A percentile compares a stretch with the other conserved stretches of the same genome.
Conservation (phyloP, 768 basidiomycete genomes). For the Trametes sanguinea region DNA sequence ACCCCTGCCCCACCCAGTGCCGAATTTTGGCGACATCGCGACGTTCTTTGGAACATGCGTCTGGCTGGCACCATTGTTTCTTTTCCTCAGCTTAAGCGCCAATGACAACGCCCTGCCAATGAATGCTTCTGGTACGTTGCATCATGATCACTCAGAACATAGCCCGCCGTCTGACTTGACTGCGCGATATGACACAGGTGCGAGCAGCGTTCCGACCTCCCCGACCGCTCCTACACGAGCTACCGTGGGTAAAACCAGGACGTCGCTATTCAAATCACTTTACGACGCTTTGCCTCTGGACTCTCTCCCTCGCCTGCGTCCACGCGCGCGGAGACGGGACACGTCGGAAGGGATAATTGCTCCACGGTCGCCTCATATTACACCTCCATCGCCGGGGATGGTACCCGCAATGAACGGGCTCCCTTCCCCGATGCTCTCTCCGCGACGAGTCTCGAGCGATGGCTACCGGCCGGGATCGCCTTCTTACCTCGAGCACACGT, state of each 20-base stretch:
- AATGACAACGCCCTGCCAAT: slow-evolving; percentile 94
- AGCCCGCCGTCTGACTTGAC: no score
- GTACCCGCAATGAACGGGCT: slow-evolving; percentile 21
- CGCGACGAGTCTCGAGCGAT: slow-evolving; percentile 28
- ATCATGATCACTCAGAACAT: slow-evolving; percentile 2
- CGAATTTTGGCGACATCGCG: slow-evolving; percentile 69
- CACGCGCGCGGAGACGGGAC: slow-evolving; percentile 45
- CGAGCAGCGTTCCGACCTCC: slow-evolving; percentile 26
- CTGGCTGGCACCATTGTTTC: slow-evolving; percentile 89
- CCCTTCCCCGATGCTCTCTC: slow-evolving; percentile 26
- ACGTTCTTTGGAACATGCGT: slow-evolving; percentile 84
- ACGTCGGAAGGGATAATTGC: slow-evolving; percentile 72
- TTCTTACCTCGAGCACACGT: background rate
- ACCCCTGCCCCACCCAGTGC: slow-evolving; percentile 34
- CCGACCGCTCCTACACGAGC: slow-evolving; percentile 28
- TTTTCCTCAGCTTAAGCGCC: slow-evolving; percentile 94
- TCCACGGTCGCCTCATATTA: slow-evolving; percentile 46
- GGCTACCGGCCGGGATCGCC: slow-evolving; percentile 14
- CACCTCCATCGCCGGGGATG: slow-evolving; percentile 24
- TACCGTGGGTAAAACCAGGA: slow-evolving; percentile 42
- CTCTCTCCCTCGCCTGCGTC: slow-evolving; percentile 45
- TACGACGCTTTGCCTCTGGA: slow-evolving; percentile 47
- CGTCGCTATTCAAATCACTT: slow-evolving; percentile 70
- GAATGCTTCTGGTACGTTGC: slow-evolving; percentile 50
- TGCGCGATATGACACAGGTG: background rate